Evolutionary conservation across 441 rosid species (phyloP), one percentile per base, ranked within the genome.

Genomic region (Gossypium davidsonii): DNA sequence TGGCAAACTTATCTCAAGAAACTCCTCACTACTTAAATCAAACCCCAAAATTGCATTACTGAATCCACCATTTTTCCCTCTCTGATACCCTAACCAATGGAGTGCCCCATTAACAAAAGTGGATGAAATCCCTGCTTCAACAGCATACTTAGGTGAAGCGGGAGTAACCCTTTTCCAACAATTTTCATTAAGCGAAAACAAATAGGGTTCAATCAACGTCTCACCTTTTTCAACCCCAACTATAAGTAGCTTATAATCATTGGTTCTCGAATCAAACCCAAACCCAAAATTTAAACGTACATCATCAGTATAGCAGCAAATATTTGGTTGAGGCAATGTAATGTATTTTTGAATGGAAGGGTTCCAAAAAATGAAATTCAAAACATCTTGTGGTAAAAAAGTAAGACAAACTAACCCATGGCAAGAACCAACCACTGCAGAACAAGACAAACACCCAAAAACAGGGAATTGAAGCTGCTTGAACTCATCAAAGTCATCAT

Each of bases 181-280:
- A 71, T 71, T 71, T 8, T 10, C 34, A 71, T 71, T 58, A 7
- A 57, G 21, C 1, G 66, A 71, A 34, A 55, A 71, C 55, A 71
- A 39, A 23, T 8, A 56, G n/a, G 20, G 15, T 58, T 57, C n/a
- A 2, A 7, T n/a, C 15, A 14, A 20, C 58, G n/a, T 42, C 18
- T 37, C 66, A 31, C 2, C 21, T 3, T 34, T 3, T 6, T 39
- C 61, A 55, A 20, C 14, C 1, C 9, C 56, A 57, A 20, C 12
- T 3, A n/a, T 9, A 4, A 70, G 53, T 1, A 71, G 5, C 39
- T 71, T 71, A 37, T 56, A n/a, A 42, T 71, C 66, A 39, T 71
- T 57, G 10, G 4, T 71, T 56, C 42, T 23, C 0, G 56, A 57
- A 71, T 42, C 66, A 57, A 71, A 71, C 39, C 74, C 74, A 42